phyloP scores from a whole-genome alignment of 495 filamentous ascomycete genomes.

The Penicillium mononematosum region DNA sequence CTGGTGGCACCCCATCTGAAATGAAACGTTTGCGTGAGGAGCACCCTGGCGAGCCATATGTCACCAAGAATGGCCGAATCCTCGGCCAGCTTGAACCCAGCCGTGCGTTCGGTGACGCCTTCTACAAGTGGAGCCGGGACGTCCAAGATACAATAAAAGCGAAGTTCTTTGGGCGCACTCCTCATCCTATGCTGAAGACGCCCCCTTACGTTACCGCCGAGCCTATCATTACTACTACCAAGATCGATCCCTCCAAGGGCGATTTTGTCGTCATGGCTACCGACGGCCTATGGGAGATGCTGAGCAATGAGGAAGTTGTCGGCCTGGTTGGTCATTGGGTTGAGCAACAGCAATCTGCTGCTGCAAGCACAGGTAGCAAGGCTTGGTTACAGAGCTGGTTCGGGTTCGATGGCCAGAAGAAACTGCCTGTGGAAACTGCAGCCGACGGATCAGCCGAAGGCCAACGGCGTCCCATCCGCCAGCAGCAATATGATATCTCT shows the following conservation, averaged over 20 bases:
- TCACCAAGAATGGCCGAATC: slow-evolving; percentile 83
- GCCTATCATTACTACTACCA: slow-evolving; percentile 91
- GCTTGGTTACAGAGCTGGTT: slow-evolving; percentile 54
- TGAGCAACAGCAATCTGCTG: slow-evolving; percentile 62
- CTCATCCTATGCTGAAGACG: slow-evolving; percentile 71
- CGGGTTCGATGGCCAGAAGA: slow-evolving; percentile 39
- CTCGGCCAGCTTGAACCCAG: slow-evolving; percentile 89
- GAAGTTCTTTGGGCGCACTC: slow-evolving; percentile 80
- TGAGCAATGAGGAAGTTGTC: slow-evolving; percentile 97
- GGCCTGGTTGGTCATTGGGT: slow-evolving; percentile 97
- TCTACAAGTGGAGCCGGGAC: slow-evolving; percentile 92
- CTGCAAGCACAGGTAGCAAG: slow-evolving; percentile 39
- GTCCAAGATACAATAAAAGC: slow-evolving; percentile 75
- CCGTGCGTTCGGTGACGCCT: slow-evolving; percentile 91
- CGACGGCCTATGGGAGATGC: slow-evolving; percentile 98
- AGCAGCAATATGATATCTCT: slow-evolving; percentile 76
- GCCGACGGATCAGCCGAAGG: slow-evolving; percentile 53
- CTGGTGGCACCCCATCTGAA: slow-evolving; percentile 80
- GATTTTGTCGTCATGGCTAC: slow-evolving; percentile 97
- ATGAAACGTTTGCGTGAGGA: slow-evolving; percentile 74
- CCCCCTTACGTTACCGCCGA: slow-evolving; percentile 98
- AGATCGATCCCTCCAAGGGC: slow-evolving; percentile 83
- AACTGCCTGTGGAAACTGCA: slow-evolving; percentile 52
- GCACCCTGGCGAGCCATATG: slow-evolving; percentile 84
- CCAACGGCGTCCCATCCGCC: slow-evolving; percentile 71